phyloP scores from a whole-genome alignment of 345 rosid species.

The Abelmoschus esculentus region DNA sequence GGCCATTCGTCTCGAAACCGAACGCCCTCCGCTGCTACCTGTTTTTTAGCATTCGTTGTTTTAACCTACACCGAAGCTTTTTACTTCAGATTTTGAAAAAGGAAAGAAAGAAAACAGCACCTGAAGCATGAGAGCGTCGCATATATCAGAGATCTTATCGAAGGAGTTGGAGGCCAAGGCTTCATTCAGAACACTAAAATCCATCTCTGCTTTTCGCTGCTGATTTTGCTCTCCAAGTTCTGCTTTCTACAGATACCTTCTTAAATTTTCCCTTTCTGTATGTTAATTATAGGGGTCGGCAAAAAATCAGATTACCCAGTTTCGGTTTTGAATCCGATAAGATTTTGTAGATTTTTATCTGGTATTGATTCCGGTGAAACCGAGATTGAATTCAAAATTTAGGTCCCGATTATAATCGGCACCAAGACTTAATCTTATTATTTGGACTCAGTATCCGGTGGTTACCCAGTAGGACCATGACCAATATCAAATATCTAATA shows the following conservation, averaged over 20 bases:
- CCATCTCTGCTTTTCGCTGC: constrained; percentile 33
- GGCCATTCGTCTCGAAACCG: constrained; percentile 88
- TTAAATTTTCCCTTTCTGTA: neutral
- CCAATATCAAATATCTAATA: too few relatives aligned
- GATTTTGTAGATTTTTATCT: too few relatives aligned
- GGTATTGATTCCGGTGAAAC: too few relatives aligned
- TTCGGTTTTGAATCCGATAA: too few relatives aligned
- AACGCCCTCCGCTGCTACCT: constrained; percentile 68
- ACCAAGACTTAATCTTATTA: too few relatives aligned
- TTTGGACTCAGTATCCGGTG: too few relatives aligned
- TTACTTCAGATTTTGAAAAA: neutral
- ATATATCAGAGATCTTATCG: constrained; percentile 60
- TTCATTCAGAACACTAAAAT: constrained; percentile 50
- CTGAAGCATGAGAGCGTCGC: constrained; percentile 76
- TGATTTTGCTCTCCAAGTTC: neutral
- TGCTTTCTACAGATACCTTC: neutral
- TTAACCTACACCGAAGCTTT: neutral
- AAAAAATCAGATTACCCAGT: too few relatives aligned
- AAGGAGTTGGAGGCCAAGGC: constrained; percentile 54
- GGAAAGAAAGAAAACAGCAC: constrained; percentile 16
- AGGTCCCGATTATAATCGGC: too few relatives aligned
- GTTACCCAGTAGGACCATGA: too few relatives aligned
- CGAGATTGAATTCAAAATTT: too few relatives aligned
- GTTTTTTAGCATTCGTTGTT: neutral
- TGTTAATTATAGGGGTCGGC: too few relatives aligned